These are phyloP conservation scores for Wickerhamomyces alni DNA, from an alignment of 805 yeast genomes.

Conservation along the genomic window DNA sequence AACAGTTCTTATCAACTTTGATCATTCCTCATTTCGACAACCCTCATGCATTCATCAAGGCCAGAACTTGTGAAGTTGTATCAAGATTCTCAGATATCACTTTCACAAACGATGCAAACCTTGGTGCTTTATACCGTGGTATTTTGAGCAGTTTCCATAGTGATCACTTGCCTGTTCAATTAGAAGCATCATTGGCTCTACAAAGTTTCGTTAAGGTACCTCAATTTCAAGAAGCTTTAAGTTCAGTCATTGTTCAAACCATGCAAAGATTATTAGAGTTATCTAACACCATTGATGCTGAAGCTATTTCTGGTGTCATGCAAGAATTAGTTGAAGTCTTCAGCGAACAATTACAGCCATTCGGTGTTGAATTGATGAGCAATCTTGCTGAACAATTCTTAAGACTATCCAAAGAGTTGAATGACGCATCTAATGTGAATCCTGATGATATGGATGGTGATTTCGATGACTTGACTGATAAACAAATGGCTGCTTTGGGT, in stretches of 20 bases:
- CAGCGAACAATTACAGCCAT: conserved; percentile 86
- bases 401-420: conserved; percentile 59
- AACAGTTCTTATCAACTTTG: conserved; percentile 52
- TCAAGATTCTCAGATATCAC: conserved; percentile 59
- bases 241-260: conserved; percentile 65
- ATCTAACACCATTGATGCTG: conserved; percentile 80
- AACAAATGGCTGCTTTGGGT: conserved; percentile 78
- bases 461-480: conserved; percentile 47
- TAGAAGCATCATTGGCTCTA: conserved; percentile 80
- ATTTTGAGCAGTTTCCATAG: conserved; percentile 35
- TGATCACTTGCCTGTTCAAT: conserved; percentile 61
- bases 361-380: conserved; percentile 63
- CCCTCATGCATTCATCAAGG: conserved; percentile 60
- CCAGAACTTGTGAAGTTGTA: conserved; percentile 64
- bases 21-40: conserved; percentile 71
- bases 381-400: conserved; percentile 71
- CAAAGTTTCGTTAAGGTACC: conserved; percentile 68
- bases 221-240: conserved; percentile 62
- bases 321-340: conserved; percentile 92
- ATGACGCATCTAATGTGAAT: conserved; percentile 49
- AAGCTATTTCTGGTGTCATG: conserved; percentile 82
- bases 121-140: conserved; percentile 39
- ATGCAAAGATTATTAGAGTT: conserved; percentile 74
- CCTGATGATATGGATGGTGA: conserved; percentile 30
- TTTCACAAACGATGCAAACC: conserved; percentile 34